Conservation (phyloP, 306 rosid species). For the Dalbergia oliveri region DNA sequence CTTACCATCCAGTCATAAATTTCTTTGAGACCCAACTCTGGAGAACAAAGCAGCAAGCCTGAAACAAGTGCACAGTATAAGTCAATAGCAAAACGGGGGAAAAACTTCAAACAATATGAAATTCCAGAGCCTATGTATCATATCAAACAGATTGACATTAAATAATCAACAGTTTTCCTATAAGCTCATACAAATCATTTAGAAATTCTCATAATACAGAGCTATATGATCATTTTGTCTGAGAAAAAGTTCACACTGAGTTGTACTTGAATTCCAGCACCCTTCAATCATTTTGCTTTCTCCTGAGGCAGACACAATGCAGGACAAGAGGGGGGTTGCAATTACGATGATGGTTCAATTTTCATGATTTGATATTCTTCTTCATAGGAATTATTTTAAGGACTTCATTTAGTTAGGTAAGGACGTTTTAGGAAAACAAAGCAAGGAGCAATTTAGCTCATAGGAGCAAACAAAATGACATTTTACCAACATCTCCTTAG, state of each 20-base stretch:
- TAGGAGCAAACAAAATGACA: conserved; percentile 13
- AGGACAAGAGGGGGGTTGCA: neutral
- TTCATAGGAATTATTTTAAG: neutral
- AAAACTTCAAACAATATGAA: conserved; percentile 17
- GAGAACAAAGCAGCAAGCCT: conserved; percentile 94
- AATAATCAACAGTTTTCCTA: neutral
- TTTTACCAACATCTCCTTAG: neutral
- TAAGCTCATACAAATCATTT: neutral
- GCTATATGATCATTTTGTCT: neutral
- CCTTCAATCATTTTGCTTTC: neutral
- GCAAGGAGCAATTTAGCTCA: conserved; percentile 11
- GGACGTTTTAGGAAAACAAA: neutral
- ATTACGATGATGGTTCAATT: neutral
- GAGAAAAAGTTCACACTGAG: neutral
- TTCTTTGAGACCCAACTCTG: conserved; percentile 97
- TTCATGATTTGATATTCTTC: neutral
- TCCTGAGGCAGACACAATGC: neutral
- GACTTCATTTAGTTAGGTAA: neutral
- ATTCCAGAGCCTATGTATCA: neutral
- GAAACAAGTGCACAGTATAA: conserved; percentile 40
- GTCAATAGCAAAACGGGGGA: conserved; percentile 15
- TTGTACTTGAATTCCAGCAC: conserved; percentile 2
- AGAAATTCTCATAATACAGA: conserved; percentile 29
- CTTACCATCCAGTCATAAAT: conserved; percentile 98
- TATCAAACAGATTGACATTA: conserved; percentile 12